Percentiles rank a stretch among this genome's conserved stretches.
Evolutionary conservation across 2,329 filamentous ascomycete genomes (phyloP).

Genomic region (Aspergillus thermomutatus): DNA sequence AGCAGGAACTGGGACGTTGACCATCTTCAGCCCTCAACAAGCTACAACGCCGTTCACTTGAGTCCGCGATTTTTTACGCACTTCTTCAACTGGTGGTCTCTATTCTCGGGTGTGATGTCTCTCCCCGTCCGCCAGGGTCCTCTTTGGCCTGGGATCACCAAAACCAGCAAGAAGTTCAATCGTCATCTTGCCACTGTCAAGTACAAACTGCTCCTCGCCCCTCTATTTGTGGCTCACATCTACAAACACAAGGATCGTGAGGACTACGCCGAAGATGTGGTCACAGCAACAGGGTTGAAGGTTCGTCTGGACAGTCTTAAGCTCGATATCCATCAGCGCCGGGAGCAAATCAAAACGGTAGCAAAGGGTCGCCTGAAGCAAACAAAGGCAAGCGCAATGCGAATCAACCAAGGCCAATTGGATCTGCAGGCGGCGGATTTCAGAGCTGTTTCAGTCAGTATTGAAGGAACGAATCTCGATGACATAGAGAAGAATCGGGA

Average conservation of each 20-base stretch:
- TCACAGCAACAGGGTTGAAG: constrained; percentile 94
- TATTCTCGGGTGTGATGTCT: constrained; percentile 93
- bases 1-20: constrained; percentile 81
- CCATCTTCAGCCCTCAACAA: constrained; percentile 72
- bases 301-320: constrained; percentile 95
- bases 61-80: constrained; percentile 96
- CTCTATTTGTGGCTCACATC: constrained; percentile 90
- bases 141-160: constrained; percentile 88
- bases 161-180: constrained; percentile 98
- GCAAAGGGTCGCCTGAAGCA: constrained; percentile 73
- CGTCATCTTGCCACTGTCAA: constrained; percentile 97
- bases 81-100: constrained; percentile 96
- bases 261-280: constrained; percentile 71
- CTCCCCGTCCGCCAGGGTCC: constrained; percentile 88
- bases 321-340: constrained; percentile 89
- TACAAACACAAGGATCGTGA: constrained; percentile 98
- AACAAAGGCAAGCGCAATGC: constrained; percentile 84
- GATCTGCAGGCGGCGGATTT: constrained; percentile 91
- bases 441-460: constrained; percentile 85
- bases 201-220: constrained; percentile 88
- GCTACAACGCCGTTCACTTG: constrained; percentile 95
- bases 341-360: constrained; percentile 84
- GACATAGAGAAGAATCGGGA: constrained; percentile 63
- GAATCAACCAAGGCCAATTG: constrained; percentile 89
- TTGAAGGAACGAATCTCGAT: constrained; percentile 74